phyloP scores from a whole-genome alignment of 805 yeast genomes.

The Cyberlindnera mississippiensis region DNA sequence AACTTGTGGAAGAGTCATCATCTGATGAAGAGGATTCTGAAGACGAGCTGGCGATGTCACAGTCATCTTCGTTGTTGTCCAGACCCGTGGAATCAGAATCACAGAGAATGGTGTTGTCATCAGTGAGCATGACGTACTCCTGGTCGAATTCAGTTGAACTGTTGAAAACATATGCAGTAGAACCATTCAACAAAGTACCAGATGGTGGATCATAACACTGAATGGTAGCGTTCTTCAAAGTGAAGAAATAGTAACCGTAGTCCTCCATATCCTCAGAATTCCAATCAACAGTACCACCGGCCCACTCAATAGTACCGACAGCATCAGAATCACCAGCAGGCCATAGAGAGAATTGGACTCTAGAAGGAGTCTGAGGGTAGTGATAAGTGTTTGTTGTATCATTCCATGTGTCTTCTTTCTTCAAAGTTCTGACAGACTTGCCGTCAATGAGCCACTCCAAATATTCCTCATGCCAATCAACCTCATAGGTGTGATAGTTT shows the following conservation, averaged over 20 bases:
- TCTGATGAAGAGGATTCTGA: constrained; percentile 12
- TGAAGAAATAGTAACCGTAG: constrained; percentile 79
- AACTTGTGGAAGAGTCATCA: background rate
- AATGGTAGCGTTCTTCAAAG: constrained; percentile 54
- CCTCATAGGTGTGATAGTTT: constrained; percentile 67
- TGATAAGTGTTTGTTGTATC: constrained; percentile 51
- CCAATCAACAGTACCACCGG: constrained; percentile 90
- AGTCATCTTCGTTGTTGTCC: constrained; percentile 41
- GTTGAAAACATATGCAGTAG: constrained; percentile 51
- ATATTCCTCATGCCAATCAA: constrained; percentile 79
- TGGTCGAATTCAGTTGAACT: constrained; percentile 43
- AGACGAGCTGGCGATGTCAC: constrained; percentile 16
- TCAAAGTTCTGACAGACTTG: constrained; percentile 56
- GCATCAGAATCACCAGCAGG: constrained; percentile 64
- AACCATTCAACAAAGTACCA: constrained; percentile 42
- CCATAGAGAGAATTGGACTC: constrained; percentile 73
- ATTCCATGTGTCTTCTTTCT: constrained; percentile 57
- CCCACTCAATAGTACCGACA: constrained; percentile 71
- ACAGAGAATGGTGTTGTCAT: constrained; percentile 57
- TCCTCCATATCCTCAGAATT: constrained; percentile 63
- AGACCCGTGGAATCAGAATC: constrained; percentile 63
- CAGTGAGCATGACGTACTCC: constrained; percentile 55
- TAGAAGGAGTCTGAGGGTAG: constrained; percentile 72
- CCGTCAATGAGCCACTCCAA: constrained; percentile 76
- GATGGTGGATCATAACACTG: constrained; percentile 73